Conservation (phyloP, 1,284 basidiomycete genomes). For the Sutorius eximius region DNA sequence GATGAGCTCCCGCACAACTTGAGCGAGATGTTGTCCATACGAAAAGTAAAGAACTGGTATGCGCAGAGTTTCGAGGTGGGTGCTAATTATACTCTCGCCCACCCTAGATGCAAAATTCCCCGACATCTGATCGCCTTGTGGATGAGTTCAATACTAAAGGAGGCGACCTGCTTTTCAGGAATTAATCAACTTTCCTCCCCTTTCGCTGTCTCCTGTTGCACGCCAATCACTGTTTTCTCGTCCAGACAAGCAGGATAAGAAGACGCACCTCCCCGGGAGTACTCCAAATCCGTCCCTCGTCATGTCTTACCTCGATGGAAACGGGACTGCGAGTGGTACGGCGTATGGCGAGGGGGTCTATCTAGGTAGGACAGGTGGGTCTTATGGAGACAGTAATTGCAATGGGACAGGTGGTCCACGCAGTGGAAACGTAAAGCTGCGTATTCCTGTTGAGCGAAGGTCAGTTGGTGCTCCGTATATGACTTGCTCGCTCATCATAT, state of each 20-base stretch:
- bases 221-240: conserved; percentile 65
- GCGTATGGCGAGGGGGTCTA: conserved; percentile 7
- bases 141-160: conserved; percentile 3
- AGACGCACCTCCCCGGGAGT: conserved; percentile 56
- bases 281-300: conserved; percentile 64
- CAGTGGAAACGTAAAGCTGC: conserved; percentile 52
- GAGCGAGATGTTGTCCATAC: conserved; percentile 89
- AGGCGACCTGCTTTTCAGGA: conserved; percentile 53
- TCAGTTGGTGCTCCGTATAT: conserved; percentile 30
- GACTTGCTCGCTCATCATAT: conserved; percentile 4
- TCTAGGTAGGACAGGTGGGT: conserved; percentile 2
- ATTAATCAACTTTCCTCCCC: conserved; percentile 79
- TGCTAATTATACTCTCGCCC: conserved; percentile 26
- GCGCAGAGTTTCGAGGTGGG: conserved; percentile 94
- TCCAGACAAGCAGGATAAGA: conserved; percentile 31
- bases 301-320: conserved; percentile 29
- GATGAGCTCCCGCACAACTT: conserved; percentile 93
- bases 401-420: conserved; percentile 31
- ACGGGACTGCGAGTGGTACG: conserved; percentile 12
- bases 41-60: conserved; percentile 98
- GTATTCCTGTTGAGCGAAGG: conserved; percentile 75
- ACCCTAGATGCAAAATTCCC: background rate
- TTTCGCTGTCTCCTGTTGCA: conserved; percentile 67
- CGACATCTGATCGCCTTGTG: background rate
- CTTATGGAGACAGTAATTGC: conserved; percentile 31